phyloP scores from a whole-genome alignment of 345 rosid species.

The Lepidium sativum region DNA sequence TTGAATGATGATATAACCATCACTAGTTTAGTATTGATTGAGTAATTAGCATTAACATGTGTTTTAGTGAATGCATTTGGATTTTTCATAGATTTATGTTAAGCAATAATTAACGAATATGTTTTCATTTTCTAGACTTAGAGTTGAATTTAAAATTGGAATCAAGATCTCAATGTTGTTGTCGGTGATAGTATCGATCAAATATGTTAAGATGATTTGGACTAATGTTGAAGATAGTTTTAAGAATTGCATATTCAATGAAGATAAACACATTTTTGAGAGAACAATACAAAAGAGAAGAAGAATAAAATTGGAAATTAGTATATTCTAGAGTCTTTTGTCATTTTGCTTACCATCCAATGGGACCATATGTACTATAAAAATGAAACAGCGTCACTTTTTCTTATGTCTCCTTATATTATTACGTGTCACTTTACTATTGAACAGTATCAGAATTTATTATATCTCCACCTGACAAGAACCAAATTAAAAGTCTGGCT shows the following conservation, averaged over 20 bases:
- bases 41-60: neutral
- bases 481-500: slow-evolving; percentile 1
- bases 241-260: neutral
- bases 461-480: slow-evolving; percentile 13
- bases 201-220: slow-evolving; percentile 9
- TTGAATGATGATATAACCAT: neutral
- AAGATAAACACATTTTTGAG: neutral
- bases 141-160: neutral
- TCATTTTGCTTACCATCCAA: slow-evolving; percentile 1
- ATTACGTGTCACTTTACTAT: slow-evolving; percentile 13
- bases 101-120: slow-evolving; percentile 20
- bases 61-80: neutral
- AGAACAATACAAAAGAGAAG: slow-evolving; percentile 23
- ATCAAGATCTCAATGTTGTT: slow-evolving; percentile 10
- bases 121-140: neutral
- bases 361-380: slow-evolving; percentile 18
- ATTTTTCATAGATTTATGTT: slow-evolving; percentile 7
- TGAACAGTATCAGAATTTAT: slow-evolving; percentile 13
- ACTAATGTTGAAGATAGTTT: neutral
- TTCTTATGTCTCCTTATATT: slow-evolving; percentile 8
- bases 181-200: slow-evolving; percentile 19
- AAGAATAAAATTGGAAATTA: neutral
- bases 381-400: slow-evolving; percentile 8
- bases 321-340: slow-evolving; percentile 3
- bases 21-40: neutral